These are phyloP conservation scores for Byssoonygena ceratinophila DNA, from an alignment of 2,329 filamentous ascomycete genomes.

Conservation along the genomic window DNA sequence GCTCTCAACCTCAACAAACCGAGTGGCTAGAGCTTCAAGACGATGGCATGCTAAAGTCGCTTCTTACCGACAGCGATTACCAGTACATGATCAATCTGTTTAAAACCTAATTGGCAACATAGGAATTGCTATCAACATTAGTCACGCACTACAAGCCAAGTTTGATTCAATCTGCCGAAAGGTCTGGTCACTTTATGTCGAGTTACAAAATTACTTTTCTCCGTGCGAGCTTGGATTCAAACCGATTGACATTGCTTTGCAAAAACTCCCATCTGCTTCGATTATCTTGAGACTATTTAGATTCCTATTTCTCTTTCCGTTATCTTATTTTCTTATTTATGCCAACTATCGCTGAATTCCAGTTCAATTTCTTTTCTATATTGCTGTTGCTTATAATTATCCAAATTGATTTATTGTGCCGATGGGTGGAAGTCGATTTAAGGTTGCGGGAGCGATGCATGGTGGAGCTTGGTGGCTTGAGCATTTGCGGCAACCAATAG, in stretches of 20 bases:
- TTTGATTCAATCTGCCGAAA: too few species aligned
- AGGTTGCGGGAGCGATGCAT: neutral
- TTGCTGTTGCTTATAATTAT: neutral
- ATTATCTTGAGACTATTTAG: too few species aligned
- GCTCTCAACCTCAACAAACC: neutral
- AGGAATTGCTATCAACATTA: neutral
- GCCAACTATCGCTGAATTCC: neutral
- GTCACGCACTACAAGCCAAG: too few species aligned
- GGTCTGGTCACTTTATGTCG: neutral
- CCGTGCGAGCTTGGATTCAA: too few species aligned
- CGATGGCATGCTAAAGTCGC: neutral
- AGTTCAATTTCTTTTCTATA: too few species aligned
- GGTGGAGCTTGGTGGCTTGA: neutral
- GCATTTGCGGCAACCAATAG: neutral
- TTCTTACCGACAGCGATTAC: neutral
- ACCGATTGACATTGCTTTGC: too few species aligned
- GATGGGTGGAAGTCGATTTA: neutral
- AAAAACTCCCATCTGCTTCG: too few species aligned
- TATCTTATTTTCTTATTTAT: neutral
- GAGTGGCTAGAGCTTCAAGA: neutral
- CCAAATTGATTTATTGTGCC: neutral
- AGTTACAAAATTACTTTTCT: too few species aligned
- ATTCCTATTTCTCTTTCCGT: neutral
- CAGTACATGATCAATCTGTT: neutral
- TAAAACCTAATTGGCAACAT: neutral